Percentiles rank a stretch among this genome's conserved stretches.
Conservation (phyloP, 345 rosid genomes). For the Eucalyptus cloeziana region DNA sequence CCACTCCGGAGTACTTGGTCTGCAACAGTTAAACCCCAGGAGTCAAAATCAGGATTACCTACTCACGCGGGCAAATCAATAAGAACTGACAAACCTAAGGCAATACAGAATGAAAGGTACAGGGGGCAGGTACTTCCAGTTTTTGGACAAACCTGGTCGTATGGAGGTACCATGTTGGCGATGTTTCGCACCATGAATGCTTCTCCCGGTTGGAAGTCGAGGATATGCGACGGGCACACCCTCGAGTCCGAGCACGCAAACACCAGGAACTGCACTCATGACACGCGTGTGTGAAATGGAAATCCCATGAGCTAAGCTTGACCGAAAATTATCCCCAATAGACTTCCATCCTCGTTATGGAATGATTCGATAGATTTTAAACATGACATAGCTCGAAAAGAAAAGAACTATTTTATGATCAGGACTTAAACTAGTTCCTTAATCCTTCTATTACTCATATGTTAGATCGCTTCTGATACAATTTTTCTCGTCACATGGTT, state of each 20-base stretch:
- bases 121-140: background rate
- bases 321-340: too few relatives aligned
- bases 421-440: background rate
- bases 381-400: background rate
- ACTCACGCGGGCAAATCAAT: background rate
- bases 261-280: slow-evolving; percentile 61
- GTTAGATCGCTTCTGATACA: background rate
- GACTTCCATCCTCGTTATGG: background rate
- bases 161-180: slow-evolving; percentile 95
- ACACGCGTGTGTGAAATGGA: background rate
- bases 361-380: background rate
- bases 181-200: slow-evolving; percentile 95
- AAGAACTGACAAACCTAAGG: background rate
- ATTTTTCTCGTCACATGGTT: background rate
- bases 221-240: slow-evolving; percentile 86
- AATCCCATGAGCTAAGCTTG: background rate
- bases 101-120: background rate
- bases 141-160: slow-evolving; percentile 33
- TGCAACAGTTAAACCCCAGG: slow-evolving; percentile 13
- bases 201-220: slow-evolving; percentile 92
- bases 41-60: background rate
- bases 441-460: background rate
- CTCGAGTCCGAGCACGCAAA: slow-evolving; percentile 98
- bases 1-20: slow-evolving; percentile 59
- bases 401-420: background rate